Conservation (phyloP, 305 asterid genomes). For the Ruellia speciosa region DNA sequence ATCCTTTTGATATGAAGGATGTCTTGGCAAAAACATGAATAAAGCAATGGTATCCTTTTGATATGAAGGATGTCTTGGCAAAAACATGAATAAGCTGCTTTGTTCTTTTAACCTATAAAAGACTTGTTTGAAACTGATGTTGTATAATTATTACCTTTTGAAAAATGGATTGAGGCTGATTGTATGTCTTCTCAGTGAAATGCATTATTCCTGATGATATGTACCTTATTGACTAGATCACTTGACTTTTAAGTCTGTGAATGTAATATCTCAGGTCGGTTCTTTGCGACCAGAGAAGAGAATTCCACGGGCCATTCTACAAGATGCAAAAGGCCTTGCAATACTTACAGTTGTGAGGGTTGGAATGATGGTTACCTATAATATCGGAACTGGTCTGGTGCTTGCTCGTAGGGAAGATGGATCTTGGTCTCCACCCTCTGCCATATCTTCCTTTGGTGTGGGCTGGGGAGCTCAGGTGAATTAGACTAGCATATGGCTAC, state of each 20-base stretch:
- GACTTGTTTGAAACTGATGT: not conserved
- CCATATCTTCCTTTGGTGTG: constrained; percentile 76
- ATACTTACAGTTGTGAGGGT: constrained; percentile 87
- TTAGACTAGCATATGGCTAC: not conserved
- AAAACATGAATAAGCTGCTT: constrained; percentile 10
- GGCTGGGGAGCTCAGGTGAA: constrained; percentile 99
- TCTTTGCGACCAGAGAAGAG: constrained; percentile 66
- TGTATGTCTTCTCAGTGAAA: not conserved
- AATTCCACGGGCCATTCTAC: constrained; percentile 83
- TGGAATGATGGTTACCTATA: constrained; percentile 88
- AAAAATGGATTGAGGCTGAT: not conserved
- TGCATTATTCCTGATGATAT: not conserved
- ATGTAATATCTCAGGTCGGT: constrained; percentile 49
- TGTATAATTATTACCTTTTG: not conserved
- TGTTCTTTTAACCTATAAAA: constrained; percentile 2
- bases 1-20: not conserved
- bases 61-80: not conserved
- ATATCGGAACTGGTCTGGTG: constrained; percentile 87
- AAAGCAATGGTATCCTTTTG: not conserved
- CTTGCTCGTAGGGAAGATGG: constrained; percentile 90
- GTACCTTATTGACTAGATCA: constrained; percentile 1
- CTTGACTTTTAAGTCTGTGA: constrained; percentile 8
- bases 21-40: not conserved
- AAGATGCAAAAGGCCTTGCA: constrained; percentile 86
- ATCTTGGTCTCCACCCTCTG: constrained; percentile 96